These are phyloP conservation scores for Schizochytrium sp. DNA, from an alignment of 108 stramenopile genomes.

Conservation along the genomic window DNA sequence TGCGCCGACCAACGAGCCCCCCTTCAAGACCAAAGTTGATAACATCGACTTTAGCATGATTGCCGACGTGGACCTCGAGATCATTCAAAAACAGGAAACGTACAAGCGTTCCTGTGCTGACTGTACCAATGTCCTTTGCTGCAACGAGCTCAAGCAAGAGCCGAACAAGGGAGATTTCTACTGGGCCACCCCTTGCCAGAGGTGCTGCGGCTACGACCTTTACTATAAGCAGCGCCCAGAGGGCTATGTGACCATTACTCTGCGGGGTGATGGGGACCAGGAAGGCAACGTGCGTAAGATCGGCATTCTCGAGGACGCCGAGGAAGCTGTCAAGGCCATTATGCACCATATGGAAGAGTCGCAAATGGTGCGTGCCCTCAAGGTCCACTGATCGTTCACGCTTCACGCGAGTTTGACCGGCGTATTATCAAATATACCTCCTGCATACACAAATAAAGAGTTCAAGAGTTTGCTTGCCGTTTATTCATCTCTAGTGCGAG, in stretches of 20 bases:
- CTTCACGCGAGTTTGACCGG: no score
- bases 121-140: not conserved
- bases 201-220: not conserved
- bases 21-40: not conserved
- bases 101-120: not conserved
- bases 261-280: not conserved
- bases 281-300: not conserved
- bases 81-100: not conserved
- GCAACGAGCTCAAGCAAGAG: not conserved
- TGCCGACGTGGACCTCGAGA: not conserved
- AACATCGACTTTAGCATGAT: constrained; percentile 5
- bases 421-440: no score
- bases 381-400: not conserved
- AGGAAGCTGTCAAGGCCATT: not conserved
- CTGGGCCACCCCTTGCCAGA: not conserved
- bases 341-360: not conserved
- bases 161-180: not conserved
- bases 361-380: not conserved
- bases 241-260: not conserved
- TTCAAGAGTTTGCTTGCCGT: no score
- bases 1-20: not conserved
- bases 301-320: not conserved
- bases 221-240: not conserved
- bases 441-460: no score
- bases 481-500: no score